Conservation (phyloP, 2,329 filamentous ascomycete genomes). For the Aureobasidium sp. region DNA sequence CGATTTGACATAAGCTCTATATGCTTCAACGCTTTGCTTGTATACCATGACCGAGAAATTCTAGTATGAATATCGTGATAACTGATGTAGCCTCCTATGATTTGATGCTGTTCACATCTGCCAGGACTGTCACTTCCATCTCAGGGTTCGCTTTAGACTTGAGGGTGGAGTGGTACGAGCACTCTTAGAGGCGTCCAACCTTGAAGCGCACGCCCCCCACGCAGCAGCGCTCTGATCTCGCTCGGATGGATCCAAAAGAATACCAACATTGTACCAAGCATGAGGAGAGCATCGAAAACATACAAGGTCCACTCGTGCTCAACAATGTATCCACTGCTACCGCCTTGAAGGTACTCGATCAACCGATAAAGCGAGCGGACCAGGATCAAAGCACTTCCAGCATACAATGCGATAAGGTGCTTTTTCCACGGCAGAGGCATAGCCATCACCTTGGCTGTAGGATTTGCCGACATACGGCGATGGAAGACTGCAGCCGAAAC, state of each 20-base stretch:
- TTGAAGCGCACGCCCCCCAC: background rate
- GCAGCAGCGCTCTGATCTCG: background rate
- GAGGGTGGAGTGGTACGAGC: background rate
- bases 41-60: too few species aligned
- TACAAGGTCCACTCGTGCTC: conserved; percentile 36
- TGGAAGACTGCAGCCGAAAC: conserved; percentile 43
- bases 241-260: conserved; percentile 13
- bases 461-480: conserved; percentile 25
- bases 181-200: background rate
- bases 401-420: conserved; percentile 30
- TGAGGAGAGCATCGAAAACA: conserved; percentile 35
- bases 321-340: conserved; percentile 31
- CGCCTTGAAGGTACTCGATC: conserved; percentile 40
- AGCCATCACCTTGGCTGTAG: conserved; percentile 14
- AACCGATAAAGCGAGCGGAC: conserved; percentile 40
- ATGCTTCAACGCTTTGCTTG: too few species aligned
- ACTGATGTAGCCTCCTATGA: too few species aligned
- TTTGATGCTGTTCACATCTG: too few species aligned
- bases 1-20: too few species aligned
- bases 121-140: too few species aligned
- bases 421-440: conserved; percentile 26
- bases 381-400: conserved; percentile 34
- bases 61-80: too few species aligned
- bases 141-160: too few species aligned
- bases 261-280: conserved; percentile 25